A percentile compares a stretch with the other conserved stretches of the same genome.
These are phyloP conservation scores for Zoysia japonica DNA, from an alignment of 176 grass and related monocot species.

Conservation along the genomic window DNA sequence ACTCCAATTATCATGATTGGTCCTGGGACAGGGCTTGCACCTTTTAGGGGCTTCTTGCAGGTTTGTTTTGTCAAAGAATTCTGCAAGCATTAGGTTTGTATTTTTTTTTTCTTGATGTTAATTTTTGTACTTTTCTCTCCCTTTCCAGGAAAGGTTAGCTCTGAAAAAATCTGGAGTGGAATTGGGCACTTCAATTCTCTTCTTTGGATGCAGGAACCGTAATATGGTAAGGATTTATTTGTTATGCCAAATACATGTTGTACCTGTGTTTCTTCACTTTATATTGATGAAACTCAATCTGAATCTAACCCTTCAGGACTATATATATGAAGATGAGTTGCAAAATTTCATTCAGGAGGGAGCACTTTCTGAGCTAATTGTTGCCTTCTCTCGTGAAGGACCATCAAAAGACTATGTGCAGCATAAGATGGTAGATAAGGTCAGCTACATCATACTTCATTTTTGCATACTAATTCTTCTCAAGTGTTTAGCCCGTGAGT, in stretches of 20 bases:
- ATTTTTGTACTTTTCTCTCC: too few relatives aligned
- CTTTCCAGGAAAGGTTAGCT: conserved; percentile 67
- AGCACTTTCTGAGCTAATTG: conserved; percentile 63
- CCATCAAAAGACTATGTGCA: conserved; percentile 90
- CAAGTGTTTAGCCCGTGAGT: too few relatives aligned
- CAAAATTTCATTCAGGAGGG: conserved; percentile 65
- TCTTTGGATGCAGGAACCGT: conserved; percentile 93
- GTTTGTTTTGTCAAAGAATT: conserved; percentile 30
- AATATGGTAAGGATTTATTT: conserved; percentile 61
- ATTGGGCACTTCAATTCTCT: conserved; percentile 71
- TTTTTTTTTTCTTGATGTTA: too few relatives aligned
- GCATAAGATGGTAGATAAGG: conserved; percentile 85
- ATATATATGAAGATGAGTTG: conserved; percentile 84
- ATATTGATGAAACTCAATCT: too few relatives aligned
- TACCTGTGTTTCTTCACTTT: too few relatives aligned
- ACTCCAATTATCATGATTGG: conserved; percentile 91
- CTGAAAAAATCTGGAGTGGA: conserved; percentile 60
- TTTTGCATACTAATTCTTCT: too few relatives aligned
- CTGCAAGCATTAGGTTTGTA: too few relatives aligned
- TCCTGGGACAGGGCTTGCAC: conserved; percentile 88
- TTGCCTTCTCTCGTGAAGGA: conserved; percentile 91
- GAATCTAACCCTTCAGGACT: conserved; percentile 56
- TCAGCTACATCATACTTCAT: conserved; percentile 5
- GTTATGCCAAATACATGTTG: not conserved
- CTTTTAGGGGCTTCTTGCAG: conserved; percentile 97